These are phyloP conservation scores for Tetrapisispora iriomotensis DNA, from an alignment of 805 yeast species.

Conservation along the genomic window DNA sequence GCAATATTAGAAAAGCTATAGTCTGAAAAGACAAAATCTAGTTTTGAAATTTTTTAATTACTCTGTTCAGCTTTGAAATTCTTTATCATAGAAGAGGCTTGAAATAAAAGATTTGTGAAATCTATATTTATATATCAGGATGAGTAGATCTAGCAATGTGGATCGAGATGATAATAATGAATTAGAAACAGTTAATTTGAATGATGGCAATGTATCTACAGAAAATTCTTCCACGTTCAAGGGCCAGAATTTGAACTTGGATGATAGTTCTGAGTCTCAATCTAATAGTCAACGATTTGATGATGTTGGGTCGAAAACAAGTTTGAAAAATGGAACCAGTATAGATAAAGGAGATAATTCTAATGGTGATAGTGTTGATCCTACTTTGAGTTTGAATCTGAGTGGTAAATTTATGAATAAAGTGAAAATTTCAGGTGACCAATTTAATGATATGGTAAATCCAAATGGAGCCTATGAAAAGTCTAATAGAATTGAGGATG, in stretches of 20 bases:
- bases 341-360: constrained; percentile 25
- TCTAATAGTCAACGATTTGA: too few species aligned
- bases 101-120: too few species aligned
- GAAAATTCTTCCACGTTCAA: background rate
- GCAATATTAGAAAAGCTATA: too few species aligned
- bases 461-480: constrained; percentile 10
- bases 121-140: background rate
- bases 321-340: constrained; percentile 3
- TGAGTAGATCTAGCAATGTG: background rate
- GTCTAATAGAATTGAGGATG: background rate
- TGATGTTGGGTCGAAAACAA: too few species aligned
- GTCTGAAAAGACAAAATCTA: too few species aligned
- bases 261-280: too few species aligned
- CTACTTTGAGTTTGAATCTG: too few species aligned
- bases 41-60: too few species aligned
- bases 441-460: constrained; percentile 5
- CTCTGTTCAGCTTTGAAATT: too few species aligned
- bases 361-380: too few species aligned
- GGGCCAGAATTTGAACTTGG: too few species aligned
- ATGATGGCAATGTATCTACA: background rate
- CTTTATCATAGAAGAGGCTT: too few species aligned
- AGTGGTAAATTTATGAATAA: background rate
- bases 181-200: background rate
- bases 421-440: background rate
- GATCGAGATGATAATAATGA: background rate